Evolutionary conservation across 2,329 filamentous ascomycete genomes (phyloP).

Genomic region (Phaeophleospora eucalypticola): DNA sequence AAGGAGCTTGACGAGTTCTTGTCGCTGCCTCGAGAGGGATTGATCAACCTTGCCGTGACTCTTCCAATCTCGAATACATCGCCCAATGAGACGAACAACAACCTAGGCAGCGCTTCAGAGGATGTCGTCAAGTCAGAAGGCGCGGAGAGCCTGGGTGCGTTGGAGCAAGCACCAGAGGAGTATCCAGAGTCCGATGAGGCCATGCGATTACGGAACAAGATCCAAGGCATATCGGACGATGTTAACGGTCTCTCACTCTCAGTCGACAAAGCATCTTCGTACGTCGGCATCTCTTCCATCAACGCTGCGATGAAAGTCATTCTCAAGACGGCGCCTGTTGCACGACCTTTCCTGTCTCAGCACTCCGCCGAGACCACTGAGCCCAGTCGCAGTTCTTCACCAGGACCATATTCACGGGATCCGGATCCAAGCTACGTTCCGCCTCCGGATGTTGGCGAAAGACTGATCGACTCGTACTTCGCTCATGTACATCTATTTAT

Average conservation of each 20-base stretch:
- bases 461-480: slow-evolving; percentile 32
- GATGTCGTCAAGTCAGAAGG: slow-evolving; percentile 44
- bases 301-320: slow-evolving; percentile 33
- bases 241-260: slow-evolving; percentile 31
- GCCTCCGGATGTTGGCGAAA: slow-evolving; percentile 27
- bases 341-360: slow-evolving; percentile 25
- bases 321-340: slow-evolving; percentile 29
- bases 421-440: slow-evolving; percentile 24
- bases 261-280: slow-evolving; percentile 29
- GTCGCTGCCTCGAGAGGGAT: slow-evolving; percentile 40
- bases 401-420: slow-evolving; percentile 19
- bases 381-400: slow-evolving; percentile 26
- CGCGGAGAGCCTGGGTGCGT: slow-evolving; percentile 51
- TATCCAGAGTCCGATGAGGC: slow-evolving; percentile 66
- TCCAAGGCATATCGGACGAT: slow-evolving; percentile 39
- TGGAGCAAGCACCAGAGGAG: slow-evolving; percentile 66
- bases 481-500: slow-evolving; percentile 30
- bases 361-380: slow-evolving; percentile 26
- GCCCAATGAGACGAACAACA: slow-evolving; percentile 20
- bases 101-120: slow-evolving; percentile 11
- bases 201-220: slow-evolving; percentile 36
- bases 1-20: slow-evolving; percentile 40
- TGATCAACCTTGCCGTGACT: slow-evolving; percentile 44
- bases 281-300: slow-evolving; percentile 32
- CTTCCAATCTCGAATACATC: slow-evolving; percentile 37